Evolutionary conservation across 352 stramenopile species (phyloP).

Genomic region (Paralagenidium karlingii): DNA sequence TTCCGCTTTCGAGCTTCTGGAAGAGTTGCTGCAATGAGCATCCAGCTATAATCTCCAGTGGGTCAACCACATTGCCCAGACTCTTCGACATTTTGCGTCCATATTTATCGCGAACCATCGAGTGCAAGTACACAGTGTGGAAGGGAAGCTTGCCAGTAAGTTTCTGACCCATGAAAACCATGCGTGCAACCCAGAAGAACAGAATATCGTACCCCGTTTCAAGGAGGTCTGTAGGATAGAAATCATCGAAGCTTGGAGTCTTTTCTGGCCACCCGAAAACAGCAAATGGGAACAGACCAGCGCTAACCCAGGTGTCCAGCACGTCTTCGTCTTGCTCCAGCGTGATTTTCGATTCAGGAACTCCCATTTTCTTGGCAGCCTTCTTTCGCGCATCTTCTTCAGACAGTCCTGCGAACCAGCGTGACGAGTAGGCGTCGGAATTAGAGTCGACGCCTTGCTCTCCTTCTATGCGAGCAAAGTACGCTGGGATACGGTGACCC

Average conservation of each 20-base stretch:
- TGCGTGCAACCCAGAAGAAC: conserved; percentile 99
- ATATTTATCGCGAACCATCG: conserved; percentile 96
- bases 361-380: conserved; percentile 53
- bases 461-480: conserved; percentile 88
- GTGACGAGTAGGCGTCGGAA: conserved; percentile 29
- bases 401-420: conserved; percentile 67
- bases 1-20: conserved; percentile 92
- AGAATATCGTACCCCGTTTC: conserved; percentile 99
- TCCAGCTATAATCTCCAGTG: conserved; percentile 95
- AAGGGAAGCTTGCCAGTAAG: conserved; percentile 96
- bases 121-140: conserved; percentile 95
- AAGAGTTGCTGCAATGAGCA: conserved; percentile 92
- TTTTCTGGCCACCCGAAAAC: conserved; percentile 75
- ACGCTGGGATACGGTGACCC: conserved; percentile 98
- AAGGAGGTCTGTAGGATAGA: conserved; percentile 94
- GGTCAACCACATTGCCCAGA: conserved; percentile 98
- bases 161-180: conserved; percentile 95
- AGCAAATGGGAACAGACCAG: conserved; percentile 91
- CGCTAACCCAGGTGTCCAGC: conserved; percentile 99
- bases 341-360: conserved; percentile 43
- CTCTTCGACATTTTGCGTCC: conserved; percentile 99
- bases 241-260: conserved; percentile 67
- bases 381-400: conserved; percentile 85
- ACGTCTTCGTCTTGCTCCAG: conserved; percentile 98
- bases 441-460: conserved; percentile 66